These are phyloP conservation scores for Hypoxylon sp. DNA, from an alignment of 2,329 filamentous ascomycete species.

Conservation along the genomic window DNA sequence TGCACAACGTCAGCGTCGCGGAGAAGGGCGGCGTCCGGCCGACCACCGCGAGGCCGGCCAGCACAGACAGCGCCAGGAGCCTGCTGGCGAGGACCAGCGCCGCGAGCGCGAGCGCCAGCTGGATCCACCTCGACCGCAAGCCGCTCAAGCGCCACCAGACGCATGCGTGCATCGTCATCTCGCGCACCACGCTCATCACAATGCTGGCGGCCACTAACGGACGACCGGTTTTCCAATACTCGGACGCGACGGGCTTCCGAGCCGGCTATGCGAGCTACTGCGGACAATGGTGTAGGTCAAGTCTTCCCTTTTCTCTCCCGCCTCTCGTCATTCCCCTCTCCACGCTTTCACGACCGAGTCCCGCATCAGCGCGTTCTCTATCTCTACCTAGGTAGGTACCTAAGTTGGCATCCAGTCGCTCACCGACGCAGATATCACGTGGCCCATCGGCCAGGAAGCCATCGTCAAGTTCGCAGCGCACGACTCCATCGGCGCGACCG, in stretches of 20 bases:
- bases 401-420: neutral
- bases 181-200: slow-evolving; percentile 42
- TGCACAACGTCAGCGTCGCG: slow-evolving; percentile 11
- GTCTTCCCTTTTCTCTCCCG: neutral
- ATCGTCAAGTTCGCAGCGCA: slow-evolving; percentile 46
- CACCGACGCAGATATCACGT: slow-evolving; percentile 44
- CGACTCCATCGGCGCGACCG: slow-evolving; percentile 45
- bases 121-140: slow-evolving; percentile 23
- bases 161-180: slow-evolving; percentile 44
- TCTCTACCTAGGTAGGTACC: too few species aligned
- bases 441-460: slow-evolving; percentile 50
- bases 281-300: slow-evolving; percentile 48
- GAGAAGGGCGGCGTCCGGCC: too few species aligned
- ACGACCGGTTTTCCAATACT: slow-evolving; percentile 48
- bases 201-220: slow-evolving; percentile 48
- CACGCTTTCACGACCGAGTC: too few species aligned
- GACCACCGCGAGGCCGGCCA: neutral
- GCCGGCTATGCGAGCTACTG: slow-evolving; percentile 51
- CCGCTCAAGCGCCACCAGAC: slow-evolving; percentile 38
- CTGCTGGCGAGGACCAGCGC: neutral
- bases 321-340: neutral
- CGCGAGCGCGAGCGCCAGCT: slow-evolving; percentile 16
- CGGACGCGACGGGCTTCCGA: slow-evolving; percentile 49
- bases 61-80: neutral
- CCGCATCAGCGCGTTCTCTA: too few species aligned